A percentile compares a stretch with the other conserved stretches of the same genome.
Conservation (phyloP, 2,329 filamentous ascomycete species). For the Scytalidium lignicola region DNA sequence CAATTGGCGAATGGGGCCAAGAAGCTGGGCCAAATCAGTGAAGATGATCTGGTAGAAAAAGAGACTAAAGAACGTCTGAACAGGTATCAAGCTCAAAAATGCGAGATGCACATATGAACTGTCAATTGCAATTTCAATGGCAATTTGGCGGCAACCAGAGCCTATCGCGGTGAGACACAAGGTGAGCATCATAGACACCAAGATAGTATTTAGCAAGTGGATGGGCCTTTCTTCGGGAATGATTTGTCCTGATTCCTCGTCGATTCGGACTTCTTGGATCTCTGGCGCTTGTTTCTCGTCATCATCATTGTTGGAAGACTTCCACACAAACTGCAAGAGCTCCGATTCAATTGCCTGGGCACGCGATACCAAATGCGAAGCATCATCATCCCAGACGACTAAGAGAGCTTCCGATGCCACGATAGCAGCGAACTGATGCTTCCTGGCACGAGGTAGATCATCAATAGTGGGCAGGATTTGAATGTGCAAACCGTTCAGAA, state of each 20-base stretch:
- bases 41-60: slow-evolving; percentile 78
- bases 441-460: slow-evolving; percentile 65
- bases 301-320: slow-evolving; percentile 48
- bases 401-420: slow-evolving; percentile 65
- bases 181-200: slow-evolving; percentile 62
- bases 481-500: slow-evolving; percentile 73
- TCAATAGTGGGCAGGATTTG: slow-evolving; percentile 70
- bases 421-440: slow-evolving; percentile 78
- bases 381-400: slow-evolving; percentile 79
- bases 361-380: slow-evolving; percentile 62
- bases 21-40: slow-evolving; percentile 68
- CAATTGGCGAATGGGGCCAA: slow-evolving; percentile 71
- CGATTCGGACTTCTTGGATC: slow-evolving; percentile 48
- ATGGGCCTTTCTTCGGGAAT: slow-evolving; percentile 61
- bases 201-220: slow-evolving; percentile 63
- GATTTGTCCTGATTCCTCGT: slow-evolving; percentile 66
- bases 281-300: slow-evolving; percentile 48
- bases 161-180: slow-evolving; percentile 63
- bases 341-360: slow-evolving; percentile 70
- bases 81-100: slow-evolving; percentile 59
- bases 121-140: slow-evolving; percentile 64
- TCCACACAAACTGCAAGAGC: slow-evolving; percentile 74
- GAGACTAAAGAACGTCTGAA: slow-evolving; percentile 76
- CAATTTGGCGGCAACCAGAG: slow-evolving; percentile 64
- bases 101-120: slow-evolving; percentile 56